Evolutionary conservation across 768 basidiomycete genomes (phyloP), one percentile per base, ranked within the genome.

Genomic region (Gelatoporia subvermispora): DNA sequence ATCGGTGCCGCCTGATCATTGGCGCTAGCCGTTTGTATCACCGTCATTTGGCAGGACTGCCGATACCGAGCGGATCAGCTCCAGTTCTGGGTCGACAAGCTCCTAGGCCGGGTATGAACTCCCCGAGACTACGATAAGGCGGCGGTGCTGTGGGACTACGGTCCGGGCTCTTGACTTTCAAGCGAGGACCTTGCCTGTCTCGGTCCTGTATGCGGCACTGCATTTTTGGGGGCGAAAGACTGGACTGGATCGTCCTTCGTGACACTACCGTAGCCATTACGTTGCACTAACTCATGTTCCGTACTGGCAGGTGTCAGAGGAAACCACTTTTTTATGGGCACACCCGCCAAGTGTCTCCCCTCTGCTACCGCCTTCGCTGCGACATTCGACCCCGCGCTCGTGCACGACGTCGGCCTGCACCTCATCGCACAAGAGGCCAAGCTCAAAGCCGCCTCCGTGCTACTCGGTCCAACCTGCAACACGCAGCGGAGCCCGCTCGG

Each of bases 401-500:
- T 91, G 21, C 68, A 82, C 48, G 65, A 77, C 55, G 75, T 82
- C 16, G 88, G 83, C 2, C 60, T 72, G 36, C 79, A 80, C 58
- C 71, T 90, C 16, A 73, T 90, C 17, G 87, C 86, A 1, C 65
- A 71, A 15, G 88, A 90, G 63, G 82, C 85, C 3, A 89, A 85
- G 65, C 70, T 85, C 41, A 73, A 79, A 39, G 76, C 82, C 2
- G 82, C 84, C 9, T 82, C 84, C 11, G 65, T 88, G 2, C 69
- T 89, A 24, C 76, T 91, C 16, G 90, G 82, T 0, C 90, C 89
- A 0, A 92, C 89, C 0, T 86, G 85, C 61, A 92, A 93, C 61
- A 89, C 88, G 43, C 89, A 90, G 65, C 78, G 90, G 25, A 85
- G 73, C 58, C 85, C 85, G 20, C 76, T 87, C 9, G 85, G 85